Conservation (phyloP, 345 rosid genomes). For the Eucalyptus melliodora region DNA sequence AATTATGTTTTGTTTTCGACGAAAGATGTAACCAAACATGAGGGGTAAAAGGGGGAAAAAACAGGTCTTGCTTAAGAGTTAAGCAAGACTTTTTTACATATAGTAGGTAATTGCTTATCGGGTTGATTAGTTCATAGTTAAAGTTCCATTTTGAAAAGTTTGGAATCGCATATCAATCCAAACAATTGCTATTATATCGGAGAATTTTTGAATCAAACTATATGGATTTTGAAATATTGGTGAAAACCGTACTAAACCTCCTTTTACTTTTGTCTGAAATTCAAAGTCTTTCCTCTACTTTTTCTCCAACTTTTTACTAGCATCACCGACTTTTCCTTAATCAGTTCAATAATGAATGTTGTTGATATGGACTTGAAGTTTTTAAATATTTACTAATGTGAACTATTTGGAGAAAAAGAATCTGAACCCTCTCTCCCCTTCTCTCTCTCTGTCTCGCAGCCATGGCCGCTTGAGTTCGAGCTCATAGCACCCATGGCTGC, state of each 20-base stretch:
- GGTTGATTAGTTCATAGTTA: neutral
- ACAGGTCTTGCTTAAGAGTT: neutral
- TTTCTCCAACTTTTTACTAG: neutral
- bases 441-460: neutral
- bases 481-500: neutral
- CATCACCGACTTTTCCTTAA: neutral
- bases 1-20: neutral
- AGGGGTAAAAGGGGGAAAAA: neutral
- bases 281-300: neutral
- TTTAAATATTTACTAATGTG: neutral
- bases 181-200: neutral
- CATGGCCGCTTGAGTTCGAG: neutral
- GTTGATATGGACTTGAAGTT: neutral
- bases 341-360: neutral
- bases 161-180: neutral
- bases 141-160: neutral
- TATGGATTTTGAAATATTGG: neutral
- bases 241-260: too few species aligned
- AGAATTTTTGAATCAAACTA: neutral
- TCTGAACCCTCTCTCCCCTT: neutral
- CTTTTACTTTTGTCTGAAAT: neutral
- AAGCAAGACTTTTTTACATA: neutral
- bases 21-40: neutral
- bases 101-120: neutral
- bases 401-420: neutral